Evolutionary conservation across 345 rosid genomes (phyloP).

Genomic region (Pseudoturritis turrita): DNA sequence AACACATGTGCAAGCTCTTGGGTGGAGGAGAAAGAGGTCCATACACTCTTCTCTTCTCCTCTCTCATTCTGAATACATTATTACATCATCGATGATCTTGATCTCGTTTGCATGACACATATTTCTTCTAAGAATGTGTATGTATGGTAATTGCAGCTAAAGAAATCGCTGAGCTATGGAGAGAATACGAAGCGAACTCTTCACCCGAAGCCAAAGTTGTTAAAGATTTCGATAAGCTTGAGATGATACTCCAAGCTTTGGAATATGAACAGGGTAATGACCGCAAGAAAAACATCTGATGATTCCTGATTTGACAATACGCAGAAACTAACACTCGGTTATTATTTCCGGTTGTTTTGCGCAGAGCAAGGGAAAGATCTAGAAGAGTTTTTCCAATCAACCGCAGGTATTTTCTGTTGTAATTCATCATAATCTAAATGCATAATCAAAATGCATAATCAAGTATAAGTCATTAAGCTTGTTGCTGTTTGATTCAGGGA

Average conservation of each 20-base stretch:
- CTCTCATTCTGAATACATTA: neutral
- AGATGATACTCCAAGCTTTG: conserved; percentile 96
- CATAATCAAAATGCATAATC: neutral
- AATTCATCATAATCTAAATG: neutral
- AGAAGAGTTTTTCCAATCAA: conserved; percentile 89
- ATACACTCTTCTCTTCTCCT: neutral
- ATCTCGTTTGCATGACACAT: neutral
- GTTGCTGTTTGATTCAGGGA: conserved; percentile 46
- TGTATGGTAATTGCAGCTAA: conserved; percentile 43
- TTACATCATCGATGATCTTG: neutral
- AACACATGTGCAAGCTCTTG: conserved; percentile 84
- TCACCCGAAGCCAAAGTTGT: conserved; percentile 93
- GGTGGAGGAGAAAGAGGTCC: conserved; percentile 83
- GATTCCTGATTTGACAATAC: neutral
- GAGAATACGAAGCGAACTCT: conserved; percentile 85
- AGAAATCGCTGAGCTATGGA: conserved; percentile 74
- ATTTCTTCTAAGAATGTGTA: neutral
- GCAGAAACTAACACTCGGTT: conserved; percentile 21
- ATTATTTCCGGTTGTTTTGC: conserved; percentile 3
- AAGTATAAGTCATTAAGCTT: neutral
- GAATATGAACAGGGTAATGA: conserved; percentile 83
- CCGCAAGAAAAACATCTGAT: neutral
- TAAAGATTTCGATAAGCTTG: conserved; percentile 90
- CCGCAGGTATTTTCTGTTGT: conserved; percentile 52
- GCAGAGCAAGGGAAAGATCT: conserved; percentile 90